Percentiles rank a stretch among this genome's conserved stretches.
Conservation (phyloP, 2,329 filamentous ascomycete genomes). For the Botrytis cinerea region DNA sequence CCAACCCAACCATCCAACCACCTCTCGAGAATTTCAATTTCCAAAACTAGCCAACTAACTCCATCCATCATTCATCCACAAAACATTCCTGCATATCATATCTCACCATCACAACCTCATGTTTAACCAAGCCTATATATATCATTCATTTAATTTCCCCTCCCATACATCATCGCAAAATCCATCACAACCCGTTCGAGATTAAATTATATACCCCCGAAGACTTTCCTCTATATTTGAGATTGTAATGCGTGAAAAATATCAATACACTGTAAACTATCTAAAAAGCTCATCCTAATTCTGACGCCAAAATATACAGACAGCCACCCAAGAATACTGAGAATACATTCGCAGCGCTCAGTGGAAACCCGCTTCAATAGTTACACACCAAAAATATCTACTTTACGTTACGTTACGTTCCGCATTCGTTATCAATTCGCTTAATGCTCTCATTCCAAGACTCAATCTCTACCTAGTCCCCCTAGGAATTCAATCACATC, state of each 20-base stretch:
- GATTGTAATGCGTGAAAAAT: neutral
- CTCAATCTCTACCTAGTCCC: accelerated
- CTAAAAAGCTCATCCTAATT: neutral
- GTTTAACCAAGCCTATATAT: too few species aligned
- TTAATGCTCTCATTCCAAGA: neutral
- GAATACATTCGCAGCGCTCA: neutral
- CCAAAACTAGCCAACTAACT: too few species aligned
- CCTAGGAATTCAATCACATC: neutral
- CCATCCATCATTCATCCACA: neutral
- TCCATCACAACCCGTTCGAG: neutral
- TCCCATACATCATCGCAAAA: neutral
- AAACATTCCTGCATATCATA: neutral
- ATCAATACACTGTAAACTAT: neutral
- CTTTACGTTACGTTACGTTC: neutral
- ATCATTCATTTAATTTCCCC: too few species aligned
- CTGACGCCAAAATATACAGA: neutral
- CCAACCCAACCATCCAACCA: too few species aligned
- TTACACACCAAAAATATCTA: neutral
- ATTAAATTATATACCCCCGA: too few species aligned
- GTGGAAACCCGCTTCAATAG: neutral
- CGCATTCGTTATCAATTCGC: neutral
- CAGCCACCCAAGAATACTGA: neutral
- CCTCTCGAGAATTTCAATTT: too few species aligned
- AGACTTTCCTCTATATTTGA: neutral
- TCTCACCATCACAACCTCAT: neutral